Conservation (phyloP, 1,284 basidiomycete genomes). For the Rhodotorula sp. region DNA sequence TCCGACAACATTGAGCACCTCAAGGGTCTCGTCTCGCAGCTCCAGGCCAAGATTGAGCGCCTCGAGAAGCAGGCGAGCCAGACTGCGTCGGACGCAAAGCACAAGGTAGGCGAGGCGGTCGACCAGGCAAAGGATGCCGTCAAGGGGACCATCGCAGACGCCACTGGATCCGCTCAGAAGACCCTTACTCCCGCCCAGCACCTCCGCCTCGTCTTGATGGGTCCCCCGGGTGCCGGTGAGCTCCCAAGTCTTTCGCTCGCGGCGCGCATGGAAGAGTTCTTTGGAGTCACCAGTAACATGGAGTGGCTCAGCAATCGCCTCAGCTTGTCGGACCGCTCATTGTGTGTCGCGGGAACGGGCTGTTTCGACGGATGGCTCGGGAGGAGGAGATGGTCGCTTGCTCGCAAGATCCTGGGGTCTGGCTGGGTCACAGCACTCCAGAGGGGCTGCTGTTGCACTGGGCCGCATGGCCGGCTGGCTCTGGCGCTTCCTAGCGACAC, state of each 20-base stretch:
- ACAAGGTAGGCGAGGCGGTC: conserved; percentile 52
- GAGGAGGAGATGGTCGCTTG: neutral
- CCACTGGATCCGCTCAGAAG: neutral
- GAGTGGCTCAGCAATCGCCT: too few species aligned
- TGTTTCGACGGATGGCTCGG: neutral
- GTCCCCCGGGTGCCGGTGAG: conserved; percentile 92
- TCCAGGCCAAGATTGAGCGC: conserved; percentile 67
- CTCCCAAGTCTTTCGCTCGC: conserved; percentile 26
- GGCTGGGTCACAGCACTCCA: too few species aligned
- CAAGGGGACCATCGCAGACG: conserved; percentile 50
- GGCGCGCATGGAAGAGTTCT: neutral
- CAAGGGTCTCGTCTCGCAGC: conserved; percentile 77
- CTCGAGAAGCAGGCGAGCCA: conserved; percentile 67
- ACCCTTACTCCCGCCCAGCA: conserved; percentile 66
- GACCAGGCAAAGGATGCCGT: conserved; percentile 46
- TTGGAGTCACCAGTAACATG: too few species aligned
- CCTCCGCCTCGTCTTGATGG: conserved; percentile 85
- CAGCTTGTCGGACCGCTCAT: neutral
- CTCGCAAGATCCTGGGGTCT: neutral
- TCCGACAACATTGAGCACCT: conserved; percentile 71
- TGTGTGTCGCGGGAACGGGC: neutral
- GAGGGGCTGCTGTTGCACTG: too few species aligned
- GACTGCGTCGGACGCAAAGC: conserved; percentile 45
- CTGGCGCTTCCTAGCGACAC: neutral
- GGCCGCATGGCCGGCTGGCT: too few species aligned